Evolutionary conservation across 129 eudicot genomes (phyloP), one percentile per base, ranked within the genome.

Genomic region (Pittosporum tobira): DNA sequence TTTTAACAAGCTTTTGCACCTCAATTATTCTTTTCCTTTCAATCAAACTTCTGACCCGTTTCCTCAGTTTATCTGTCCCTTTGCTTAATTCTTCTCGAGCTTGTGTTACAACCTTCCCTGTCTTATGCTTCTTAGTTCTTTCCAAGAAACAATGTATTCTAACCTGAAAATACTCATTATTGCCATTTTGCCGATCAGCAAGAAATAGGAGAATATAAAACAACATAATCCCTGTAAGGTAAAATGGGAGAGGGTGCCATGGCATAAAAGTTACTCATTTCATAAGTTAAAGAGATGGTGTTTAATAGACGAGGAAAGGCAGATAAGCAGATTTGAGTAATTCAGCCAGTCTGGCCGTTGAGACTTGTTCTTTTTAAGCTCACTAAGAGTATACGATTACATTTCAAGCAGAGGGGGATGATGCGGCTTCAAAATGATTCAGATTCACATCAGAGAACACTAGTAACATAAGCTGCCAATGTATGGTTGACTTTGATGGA

Each of bases 71-170:
- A 54, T 77, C 76, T 10, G 71, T 73, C 57, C 83, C 94, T 55
- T 65, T 78, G 10, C 54, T 62, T 19, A 53, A 71, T 28, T 73
- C 90, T 68, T 70, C 81, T 48, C 72, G 74, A 28, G 64, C 59
- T 68, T 64, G 76, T 47, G 62, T 75, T 59, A 50, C 59, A 63
- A 29, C 63, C 73, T 66, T 76, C 67, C 65, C 65, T 49, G 38
- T 75, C 23, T 68, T 68, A 54, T 49, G 18, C n/a, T 62, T 73
- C 73, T 81, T 83, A 3, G 80, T 54, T 79, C 77, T 91, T 74
- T 91, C 94, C 90, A 91, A 74, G 71, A 86, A 83, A 52, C 68
- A 72, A n/a, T 87, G 99, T 38, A 91, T 83, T 74, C 82, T 87
- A 72, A 81, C 88, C 98, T 91, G 84, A 69, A 67, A 59, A 27